Evolutionary conservation across 2,329 filamentous ascomycete genomes (phyloP), one percentile per base, ranked within the genome.

Genomic region (Colletotrichum cereale): DNA sequence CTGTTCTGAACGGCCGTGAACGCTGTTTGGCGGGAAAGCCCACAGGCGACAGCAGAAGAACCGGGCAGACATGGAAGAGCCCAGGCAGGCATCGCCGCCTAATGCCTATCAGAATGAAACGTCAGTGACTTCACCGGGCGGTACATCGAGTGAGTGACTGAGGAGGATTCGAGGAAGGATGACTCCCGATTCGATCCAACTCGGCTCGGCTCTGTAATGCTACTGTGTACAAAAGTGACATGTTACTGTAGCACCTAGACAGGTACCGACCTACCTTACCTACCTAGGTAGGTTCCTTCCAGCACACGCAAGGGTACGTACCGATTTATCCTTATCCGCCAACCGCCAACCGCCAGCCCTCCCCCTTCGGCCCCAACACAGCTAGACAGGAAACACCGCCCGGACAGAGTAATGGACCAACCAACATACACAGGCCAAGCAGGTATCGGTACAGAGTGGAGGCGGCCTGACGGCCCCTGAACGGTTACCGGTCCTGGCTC

Each of bases 61-160:
- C 38, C 53, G 52, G 38, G 40, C 62, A 29, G 7, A 21, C 62
- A 62, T 65, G 67, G 63, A 62, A 62, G 42, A 64, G 65, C 53
- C 69, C 69, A 64, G 65, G 69, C 69, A 72, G 69, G 69, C 69
- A 72, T 72, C 69, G 66, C 65, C 66, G 69, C 69, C 69, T 63
- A 69, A 68, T 44, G 44, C 58, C 65, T 63, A 63, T 52, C 58
- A 58, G 29, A 63, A 71, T 63, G 68, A 58, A 71, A 63, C 52
- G 38, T 53, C 50, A 36, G 66, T 71, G 58, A 63, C 68, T 60
- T 70, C 53, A 53, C 68, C 21, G 12, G n/a, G 64, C 57, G 38
- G 63, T 60, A 66, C 63, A 10, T 56, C 3, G 18, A 52, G 47
- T 53, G 48, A 42, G 14, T 29, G 21, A 50, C 21, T 36, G 12